These are phyloP conservation scores for Phialophora tarda DNA, from an alignment of 2,329 filamentous ascomycete species.

Conservation along the genomic window DNA sequence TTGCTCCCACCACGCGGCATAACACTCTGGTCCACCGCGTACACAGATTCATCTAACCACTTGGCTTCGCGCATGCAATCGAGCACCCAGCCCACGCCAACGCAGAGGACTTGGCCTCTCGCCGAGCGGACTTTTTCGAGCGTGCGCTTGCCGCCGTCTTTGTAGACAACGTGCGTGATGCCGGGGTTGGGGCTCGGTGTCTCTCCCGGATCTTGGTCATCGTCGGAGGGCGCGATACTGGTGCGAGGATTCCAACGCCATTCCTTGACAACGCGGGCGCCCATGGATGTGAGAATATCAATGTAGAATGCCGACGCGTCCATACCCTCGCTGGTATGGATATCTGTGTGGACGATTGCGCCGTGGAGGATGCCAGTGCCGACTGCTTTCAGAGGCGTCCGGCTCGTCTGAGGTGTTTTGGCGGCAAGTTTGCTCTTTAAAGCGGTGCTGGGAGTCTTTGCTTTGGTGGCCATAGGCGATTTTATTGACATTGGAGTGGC, in stretches of 20 bases:
- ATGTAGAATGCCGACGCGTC: slow-evolving; percentile 82
- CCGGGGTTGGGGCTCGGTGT: slow-evolving; percentile 61
- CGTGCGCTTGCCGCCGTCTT: slow-evolving; percentile 80
- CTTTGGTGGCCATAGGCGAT: slow-evolving; percentile 20
- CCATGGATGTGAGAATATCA: slow-evolving; percentile 79
- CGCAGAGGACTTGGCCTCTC: slow-evolving; percentile 77
- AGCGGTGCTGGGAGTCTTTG: slow-evolving; percentile 13
- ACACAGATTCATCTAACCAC: slow-evolving; percentile 76
- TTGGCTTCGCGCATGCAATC: slow-evolving; percentile 78
- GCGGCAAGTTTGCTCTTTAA: slow-evolving; percentile 29
- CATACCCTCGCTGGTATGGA: slow-evolving; percentile 79
- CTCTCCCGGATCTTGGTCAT: slow-evolving; percentile 42
- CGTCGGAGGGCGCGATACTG: slow-evolving; percentile 42
- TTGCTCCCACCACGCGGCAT: slow-evolving; percentile 73
- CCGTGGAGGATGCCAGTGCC: slow-evolving; percentile 63
- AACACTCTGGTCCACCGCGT: slow-evolving; percentile 70
- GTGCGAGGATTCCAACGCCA: slow-evolving; percentile 75
- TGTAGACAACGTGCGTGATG: slow-evolving; percentile 89
- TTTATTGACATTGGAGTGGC: slow-evolving; percentile 14
- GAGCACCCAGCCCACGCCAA: slow-evolving; percentile 86
- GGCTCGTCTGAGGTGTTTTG: slow-evolving; percentile 21
- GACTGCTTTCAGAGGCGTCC: slow-evolving; percentile 35
- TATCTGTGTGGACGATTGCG: slow-evolving; percentile 80
- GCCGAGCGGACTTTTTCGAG: slow-evolving; percentile 78
- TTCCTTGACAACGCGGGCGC: slow-evolving; percentile 75